Conservation (phyloP, 2,329 filamentous ascomycete genomes). For the Sporothrix humicola region DNA sequence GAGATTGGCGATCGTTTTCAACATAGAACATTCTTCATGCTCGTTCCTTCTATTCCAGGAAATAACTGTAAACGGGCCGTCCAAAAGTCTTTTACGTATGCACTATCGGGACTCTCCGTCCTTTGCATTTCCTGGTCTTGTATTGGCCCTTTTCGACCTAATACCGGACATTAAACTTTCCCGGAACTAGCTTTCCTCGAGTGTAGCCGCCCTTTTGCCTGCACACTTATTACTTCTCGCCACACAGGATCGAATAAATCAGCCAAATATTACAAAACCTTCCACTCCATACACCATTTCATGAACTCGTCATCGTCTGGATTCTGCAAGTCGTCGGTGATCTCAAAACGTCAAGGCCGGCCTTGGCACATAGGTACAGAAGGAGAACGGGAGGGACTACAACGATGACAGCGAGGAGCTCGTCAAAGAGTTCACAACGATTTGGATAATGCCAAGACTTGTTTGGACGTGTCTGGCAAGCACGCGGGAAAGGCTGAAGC, state of each 20-base stretch:
- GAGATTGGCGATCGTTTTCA: slow-evolving; percentile 18
- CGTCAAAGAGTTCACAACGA: neutral
- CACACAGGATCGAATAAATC: no score
- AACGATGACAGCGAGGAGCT: no score
- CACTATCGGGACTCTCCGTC: slow-evolving; percentile 13
- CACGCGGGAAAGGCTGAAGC: slow-evolving; percentile 30
- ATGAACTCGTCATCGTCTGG: neutral
- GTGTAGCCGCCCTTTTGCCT: neutral
- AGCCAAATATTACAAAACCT: no score
- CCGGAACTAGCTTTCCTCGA: neutral
- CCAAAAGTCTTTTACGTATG: neutral
- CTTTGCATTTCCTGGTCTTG: neutral
- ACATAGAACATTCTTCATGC: no score
- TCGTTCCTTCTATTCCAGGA: neutral
- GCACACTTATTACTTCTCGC: neutral
- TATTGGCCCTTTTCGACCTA: neutral
- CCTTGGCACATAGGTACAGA: slow-evolving; percentile 21
- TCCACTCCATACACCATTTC: no score
- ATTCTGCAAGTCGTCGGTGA: neutral
- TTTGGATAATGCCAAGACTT: neutral
- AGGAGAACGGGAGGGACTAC: neutral
- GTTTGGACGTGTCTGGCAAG: neutral
- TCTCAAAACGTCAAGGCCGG: slow-evolving; percentile 13
- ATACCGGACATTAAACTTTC: neutral
- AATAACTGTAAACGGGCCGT: no score